These are phyloP conservation scores for Amphirosellinia nigrospora DNA, from an alignment of 495 filamentous ascomycete species.

Conservation along the genomic window DNA sequence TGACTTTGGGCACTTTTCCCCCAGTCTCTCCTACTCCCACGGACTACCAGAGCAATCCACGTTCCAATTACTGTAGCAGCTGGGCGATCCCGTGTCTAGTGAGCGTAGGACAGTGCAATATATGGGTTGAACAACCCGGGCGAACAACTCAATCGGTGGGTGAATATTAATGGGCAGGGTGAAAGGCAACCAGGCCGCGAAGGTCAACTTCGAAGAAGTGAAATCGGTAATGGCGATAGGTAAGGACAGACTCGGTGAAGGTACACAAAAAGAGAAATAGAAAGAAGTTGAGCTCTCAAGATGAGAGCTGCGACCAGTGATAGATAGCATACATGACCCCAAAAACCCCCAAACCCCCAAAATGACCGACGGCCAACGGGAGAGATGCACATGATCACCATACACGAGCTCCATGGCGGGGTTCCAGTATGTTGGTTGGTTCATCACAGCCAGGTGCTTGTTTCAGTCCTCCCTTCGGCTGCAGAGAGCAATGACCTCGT, in stretches of 20 bases:
- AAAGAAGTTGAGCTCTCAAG: not conserved
- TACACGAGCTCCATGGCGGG: not conserved
- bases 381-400: slow-evolving; percentile 1
- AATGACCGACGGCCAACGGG: not conserved
- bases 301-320: not conserved
- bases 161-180: slow-evolving; percentile 9
- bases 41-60: not conserved
- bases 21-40: not conserved
- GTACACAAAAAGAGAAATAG: slow-evolving; percentile 17
- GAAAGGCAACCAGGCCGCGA: slow-evolving; percentile 39
- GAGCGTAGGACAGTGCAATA: not conserved
- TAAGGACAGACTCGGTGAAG: slow-evolving; percentile 16
- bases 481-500: not conserved
- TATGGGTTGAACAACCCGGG: not conserved
- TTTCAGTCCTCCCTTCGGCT: slow-evolving; percentile 20
- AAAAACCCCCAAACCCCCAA: slow-evolving; percentile 8
- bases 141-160: not conserved
- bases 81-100: too few relatives aligned
- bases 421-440: not conserved
- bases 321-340: not conserved
- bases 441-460: slow-evolving; percentile 12
- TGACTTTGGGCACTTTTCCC: not conserved
- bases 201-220: slow-evolving; percentile 43
- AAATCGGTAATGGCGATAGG: slow-evolving; percentile 25
- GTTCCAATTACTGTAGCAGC: not conserved